phyloP scores from a whole-genome alignment of 306 rosid species.

The Prunus dulcis region DNA sequence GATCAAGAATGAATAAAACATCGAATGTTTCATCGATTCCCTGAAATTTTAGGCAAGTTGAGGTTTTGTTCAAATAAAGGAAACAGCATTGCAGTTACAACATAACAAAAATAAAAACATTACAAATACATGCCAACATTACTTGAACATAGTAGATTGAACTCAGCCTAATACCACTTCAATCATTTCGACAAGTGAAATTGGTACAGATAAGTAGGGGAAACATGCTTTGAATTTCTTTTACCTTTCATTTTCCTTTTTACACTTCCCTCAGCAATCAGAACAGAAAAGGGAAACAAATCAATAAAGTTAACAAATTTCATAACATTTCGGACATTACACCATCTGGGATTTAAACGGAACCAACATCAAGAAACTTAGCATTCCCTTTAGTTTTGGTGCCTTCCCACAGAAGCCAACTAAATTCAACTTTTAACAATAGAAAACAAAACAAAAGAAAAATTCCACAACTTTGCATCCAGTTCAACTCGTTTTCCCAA shows the following conservation, averaged over 20 bases:
- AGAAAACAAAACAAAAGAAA: too few relatives aligned
- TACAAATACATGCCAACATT: background rate
- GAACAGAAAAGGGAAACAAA: background rate
- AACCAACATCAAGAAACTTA: background rate
- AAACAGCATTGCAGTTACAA: background rate
- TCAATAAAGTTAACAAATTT: background rate
- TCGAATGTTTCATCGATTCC: background rate
- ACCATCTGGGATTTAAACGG: background rate
- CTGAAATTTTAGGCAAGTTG: background rate
- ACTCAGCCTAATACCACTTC: background rate
- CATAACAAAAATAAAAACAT: background rate
- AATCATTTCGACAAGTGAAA: background rate
- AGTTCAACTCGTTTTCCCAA: constrained; percentile 26
- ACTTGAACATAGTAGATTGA: background rate
- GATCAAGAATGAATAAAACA: background rate
- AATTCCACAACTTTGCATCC: background rate
- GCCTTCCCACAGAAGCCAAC: background rate
- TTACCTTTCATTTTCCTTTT: background rate
- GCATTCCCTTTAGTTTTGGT: background rate
- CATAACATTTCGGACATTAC: background rate
- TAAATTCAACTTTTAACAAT: background rate
- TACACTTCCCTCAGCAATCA: background rate
- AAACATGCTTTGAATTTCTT: background rate
- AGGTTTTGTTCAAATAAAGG: background rate
- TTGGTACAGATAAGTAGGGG: too few relatives aligned